A percentile compares a stretch with the other conserved stretches of the same genome.
Conservation (phyloP, 805 yeast genomes). For the Metschnikowia kunwiensis region DNA sequence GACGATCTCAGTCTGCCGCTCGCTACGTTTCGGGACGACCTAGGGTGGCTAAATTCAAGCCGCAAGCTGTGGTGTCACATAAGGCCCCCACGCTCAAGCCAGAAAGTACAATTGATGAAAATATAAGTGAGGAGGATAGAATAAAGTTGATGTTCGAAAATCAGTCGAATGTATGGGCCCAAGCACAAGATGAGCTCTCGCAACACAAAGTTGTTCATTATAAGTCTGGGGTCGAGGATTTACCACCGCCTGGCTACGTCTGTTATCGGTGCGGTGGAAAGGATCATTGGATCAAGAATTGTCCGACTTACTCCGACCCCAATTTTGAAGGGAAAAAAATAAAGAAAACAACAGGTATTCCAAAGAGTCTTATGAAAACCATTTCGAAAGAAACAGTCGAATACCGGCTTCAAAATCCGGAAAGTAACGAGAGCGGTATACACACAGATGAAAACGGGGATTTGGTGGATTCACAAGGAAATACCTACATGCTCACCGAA, state of each 20-base stretch:
- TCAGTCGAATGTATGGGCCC: slow-evolving; percentile 93
- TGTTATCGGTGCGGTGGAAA: slow-evolving; percentile 96
- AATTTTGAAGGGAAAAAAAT: slow-evolving; percentile 90
- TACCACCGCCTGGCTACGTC: slow-evolving; percentile 93
- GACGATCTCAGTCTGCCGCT: slow-evolving; percentile 39
- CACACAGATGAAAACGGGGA: slow-evolving; percentile 43
- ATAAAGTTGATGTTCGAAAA: slow-evolving; percentile 88
- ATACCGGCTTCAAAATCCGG: slow-evolving; percentile 39
- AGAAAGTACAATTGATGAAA: slow-evolving; percentile 34
- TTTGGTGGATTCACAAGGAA: slow-evolving; percentile 43
- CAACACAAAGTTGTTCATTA: slow-evolving; percentile 73
- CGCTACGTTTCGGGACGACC: slow-evolving; percentile 76
- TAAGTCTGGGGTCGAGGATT: slow-evolving; percentile 57
- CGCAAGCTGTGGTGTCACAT: slow-evolving; percentile 28
- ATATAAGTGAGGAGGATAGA: slow-evolving; percentile 76
- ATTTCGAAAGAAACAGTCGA: slow-evolving; percentile 74
- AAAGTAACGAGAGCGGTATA: slow-evolving; percentile 27
- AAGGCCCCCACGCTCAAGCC: slow-evolving; percentile 12
- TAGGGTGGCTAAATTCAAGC: slow-evolving; percentile 40
- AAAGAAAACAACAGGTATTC: slow-evolving; percentile 95
- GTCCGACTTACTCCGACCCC: slow-evolving; percentile 93
- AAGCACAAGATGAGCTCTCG: slow-evolving; percentile 88
- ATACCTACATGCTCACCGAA: slow-evolving; percentile 80
- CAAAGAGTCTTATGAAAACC: slow-evolving; percentile 84
- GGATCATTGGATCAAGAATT: slow-evolving; percentile 90